phyloP scores from a whole-genome alignment of 257 asterid species.

The Anisodus acutangulus region DNA sequence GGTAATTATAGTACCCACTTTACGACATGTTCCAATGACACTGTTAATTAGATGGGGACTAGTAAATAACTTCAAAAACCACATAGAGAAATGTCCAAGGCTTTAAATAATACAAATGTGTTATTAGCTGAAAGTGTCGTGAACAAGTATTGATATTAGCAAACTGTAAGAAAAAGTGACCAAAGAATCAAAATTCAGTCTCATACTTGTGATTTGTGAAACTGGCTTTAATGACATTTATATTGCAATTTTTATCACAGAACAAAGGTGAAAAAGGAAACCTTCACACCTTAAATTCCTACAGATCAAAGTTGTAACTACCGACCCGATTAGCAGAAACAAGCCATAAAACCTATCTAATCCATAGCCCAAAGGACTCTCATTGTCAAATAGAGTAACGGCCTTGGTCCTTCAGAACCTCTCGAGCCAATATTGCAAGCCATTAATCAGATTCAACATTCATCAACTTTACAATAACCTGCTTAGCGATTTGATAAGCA shows the following conservation, averaged over 20 bases:
- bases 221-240: background rate
- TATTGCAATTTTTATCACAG: conserved; percentile 19
- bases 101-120: background rate
- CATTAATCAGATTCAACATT: background rate
- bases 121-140: background rate
- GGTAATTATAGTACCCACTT: no score
- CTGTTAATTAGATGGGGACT: background rate
- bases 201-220: background rate
- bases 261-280: conserved; percentile 1
- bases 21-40: no score
- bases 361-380: background rate
- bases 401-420: background rate
- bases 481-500: conserved; percentile 89
- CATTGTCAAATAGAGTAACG: background rate
- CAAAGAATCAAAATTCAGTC: background rate
- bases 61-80: background rate
- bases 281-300: background rate
- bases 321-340: background rate
- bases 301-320: background rate
- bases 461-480: conserved; percentile 60
- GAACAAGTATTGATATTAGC: background rate
- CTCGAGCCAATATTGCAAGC: background rate
- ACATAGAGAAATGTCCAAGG: background rate
- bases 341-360: background rate
- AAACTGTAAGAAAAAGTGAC: background rate